phyloP scores from a whole-genome alignment of 441 rosid species.

The Arabidopsis hybrid region DNA sequence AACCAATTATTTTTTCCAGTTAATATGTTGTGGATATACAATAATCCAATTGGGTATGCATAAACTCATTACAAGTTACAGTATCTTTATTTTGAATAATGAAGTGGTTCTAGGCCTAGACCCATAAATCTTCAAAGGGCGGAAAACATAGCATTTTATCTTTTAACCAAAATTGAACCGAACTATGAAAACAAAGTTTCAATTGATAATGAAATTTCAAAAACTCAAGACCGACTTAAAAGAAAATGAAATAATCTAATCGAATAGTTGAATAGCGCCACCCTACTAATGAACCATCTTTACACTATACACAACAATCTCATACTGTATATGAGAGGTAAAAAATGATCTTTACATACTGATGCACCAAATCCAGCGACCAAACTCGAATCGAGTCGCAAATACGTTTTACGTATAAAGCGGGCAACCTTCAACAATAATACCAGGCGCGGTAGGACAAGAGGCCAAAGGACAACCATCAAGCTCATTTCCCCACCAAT shows the following conservation, averaged over 20 bases:
- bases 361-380: slow-evolving; percentile 9
- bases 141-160: too few species aligned
- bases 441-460: slow-evolving; percentile 80
- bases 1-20: not conserved
- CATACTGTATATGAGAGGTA: slow-evolving; percentile 11
- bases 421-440: slow-evolving; percentile 80
- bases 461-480: slow-evolving; percentile 91
- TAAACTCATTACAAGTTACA: not conserved
- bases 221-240: not conserved
- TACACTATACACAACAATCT: slow-evolving; percentile 28
- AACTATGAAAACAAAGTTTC: not conserved
- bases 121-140: too few species aligned
- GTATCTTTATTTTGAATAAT: too few species aligned
- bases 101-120: too few species aligned
- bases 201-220: not conserved
- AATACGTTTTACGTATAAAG: slow-evolving; percentile 53
- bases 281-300: slow-evolving; percentile 9
- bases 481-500: slow-evolving; percentile 98
- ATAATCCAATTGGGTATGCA: not conserved
- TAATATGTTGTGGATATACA: not conserved
- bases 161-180: not conserved
- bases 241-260: not conserved
- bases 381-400: not conserved
- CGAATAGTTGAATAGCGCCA: slow-evolving; percentile 16
- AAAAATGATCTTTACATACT: not conserved